Percentiles rank a stretch among this genome's conserved stretches.
Conservation (phyloP, 495 filamentous ascomycete species). For the Jackrogersella minutella region DNA sequence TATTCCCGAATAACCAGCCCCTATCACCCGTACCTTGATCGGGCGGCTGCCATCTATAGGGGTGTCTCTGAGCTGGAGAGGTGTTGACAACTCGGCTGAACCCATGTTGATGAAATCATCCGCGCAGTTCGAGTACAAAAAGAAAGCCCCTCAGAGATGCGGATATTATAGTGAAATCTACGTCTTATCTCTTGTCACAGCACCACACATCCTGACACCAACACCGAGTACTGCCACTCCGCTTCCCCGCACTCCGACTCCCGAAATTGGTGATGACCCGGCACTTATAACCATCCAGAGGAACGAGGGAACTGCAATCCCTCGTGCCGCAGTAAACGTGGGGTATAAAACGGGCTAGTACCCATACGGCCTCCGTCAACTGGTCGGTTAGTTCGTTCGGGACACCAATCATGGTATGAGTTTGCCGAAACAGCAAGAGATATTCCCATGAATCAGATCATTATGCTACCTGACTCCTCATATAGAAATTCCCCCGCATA, state of each 20-base stretch:
- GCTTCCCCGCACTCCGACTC: slow-evolving; percentile 23
- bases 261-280: slow-evolving; percentile 1
- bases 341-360: slow-evolving; percentile 14
- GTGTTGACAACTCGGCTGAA: slow-evolving; percentile 8
- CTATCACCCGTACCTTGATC: slow-evolving; percentile 57
- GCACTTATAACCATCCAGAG: slow-evolving; percentile 20
- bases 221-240: neutral
- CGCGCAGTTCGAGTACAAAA: neutral
- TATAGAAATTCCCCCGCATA: neutral
- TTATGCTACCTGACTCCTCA: neutral
- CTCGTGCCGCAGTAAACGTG: slow-evolving; percentile 2
- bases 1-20: slow-evolving; percentile 61
- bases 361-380: neutral
- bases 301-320: slow-evolving; percentile 1
- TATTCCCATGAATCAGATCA: neutral
- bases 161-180: neutral
- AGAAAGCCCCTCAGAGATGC: neutral
- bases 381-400: slow-evolving; percentile 17
- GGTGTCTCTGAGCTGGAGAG: slow-evolving; percentile 50
- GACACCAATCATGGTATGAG: neutral
- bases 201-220: neutral
- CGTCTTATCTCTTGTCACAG: neutral
- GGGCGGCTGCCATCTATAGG: slow-evolving; percentile 56
- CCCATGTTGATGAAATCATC: slow-evolving; percentile 18
- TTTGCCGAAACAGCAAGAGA: neutral